phyloP scores from a whole-genome alignment of 306 rosid species.

The Senna siamea region DNA sequence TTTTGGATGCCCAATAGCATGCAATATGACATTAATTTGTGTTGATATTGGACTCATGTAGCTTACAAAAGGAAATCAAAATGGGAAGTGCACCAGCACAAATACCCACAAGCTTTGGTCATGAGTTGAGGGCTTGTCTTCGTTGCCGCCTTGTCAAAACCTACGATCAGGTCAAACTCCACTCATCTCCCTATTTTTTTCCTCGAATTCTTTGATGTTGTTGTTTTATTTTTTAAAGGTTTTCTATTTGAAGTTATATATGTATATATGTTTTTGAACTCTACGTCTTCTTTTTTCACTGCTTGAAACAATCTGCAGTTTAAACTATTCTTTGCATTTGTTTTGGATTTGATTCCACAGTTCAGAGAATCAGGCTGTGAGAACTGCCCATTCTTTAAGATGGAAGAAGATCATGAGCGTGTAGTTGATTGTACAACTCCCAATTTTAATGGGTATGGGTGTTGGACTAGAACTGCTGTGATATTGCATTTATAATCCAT shows the following conservation, averaged over 20 bases:
- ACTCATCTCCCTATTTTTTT: background rate
- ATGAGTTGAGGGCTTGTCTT: constrained; percentile 93
- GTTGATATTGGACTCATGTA: background rate
- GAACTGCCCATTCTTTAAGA: constrained; percentile 90
- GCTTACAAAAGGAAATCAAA: constrained; percentile 1
- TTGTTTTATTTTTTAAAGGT: background rate
- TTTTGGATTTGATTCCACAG: constrained; percentile 38
- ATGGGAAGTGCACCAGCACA: constrained; percentile 78
- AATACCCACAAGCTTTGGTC: constrained; percentile 92
- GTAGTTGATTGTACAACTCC: constrained; percentile 92
- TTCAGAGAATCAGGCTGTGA: constrained; percentile 93
- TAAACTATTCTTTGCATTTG: background rate
- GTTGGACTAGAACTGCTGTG: background rate
- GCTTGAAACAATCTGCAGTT: background rate
- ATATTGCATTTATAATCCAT: background rate
- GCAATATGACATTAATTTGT: too few species aligned
- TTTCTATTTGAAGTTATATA: too few species aligned
- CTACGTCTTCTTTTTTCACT: background rate
- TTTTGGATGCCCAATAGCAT: too few species aligned
- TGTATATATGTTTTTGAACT: background rate
- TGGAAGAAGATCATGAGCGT: constrained; percentile 91
- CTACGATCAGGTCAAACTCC: constrained; percentile 76
- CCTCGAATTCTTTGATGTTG: background rate
- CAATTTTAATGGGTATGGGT: constrained; percentile 82
- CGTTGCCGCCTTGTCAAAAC: constrained; percentile 99